Base-by-base conservation (phyloP, 148 eudicot genomes). In the Vaccinium vitisidaea region DNA sequence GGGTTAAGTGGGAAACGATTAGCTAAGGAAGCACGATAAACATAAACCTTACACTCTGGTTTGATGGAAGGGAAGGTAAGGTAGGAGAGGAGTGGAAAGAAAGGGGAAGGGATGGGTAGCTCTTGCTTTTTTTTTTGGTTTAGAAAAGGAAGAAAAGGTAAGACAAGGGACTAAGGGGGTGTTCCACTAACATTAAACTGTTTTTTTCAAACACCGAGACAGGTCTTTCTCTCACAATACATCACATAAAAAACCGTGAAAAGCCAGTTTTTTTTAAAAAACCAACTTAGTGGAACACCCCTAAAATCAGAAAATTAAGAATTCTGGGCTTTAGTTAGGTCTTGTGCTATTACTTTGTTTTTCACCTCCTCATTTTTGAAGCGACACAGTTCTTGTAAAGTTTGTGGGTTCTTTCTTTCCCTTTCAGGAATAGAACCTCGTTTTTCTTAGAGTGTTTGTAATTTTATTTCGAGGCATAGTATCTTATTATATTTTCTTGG, bases 401-500 rank as follows among this genome's bases (percentile, higher is more conserved):
- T 49, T 67, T 19, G 67, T 53, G 53, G 54, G 76, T 30, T 80
- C 8, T 55, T 10, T 79, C 54, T 36, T 15, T 23, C 81, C 79
- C n/a, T 70, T 69, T 30, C 25, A 43, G 30, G 54, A 39, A 48
- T 43, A 18, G 48, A 16, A 25, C 16, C 59, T 14, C 48, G 32
- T 52, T 43, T 58, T 27, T 49, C 49, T 14, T 30, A 14, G 43
- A 7, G n/a, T 65, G 13, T 27, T 25, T 75, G 46, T 59, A 21
- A 73, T 56, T 36, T 10, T 46, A 70, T 87, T 55, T 48, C 18
- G 10, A 76, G 39, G 10, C 63, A 6, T 81, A 77, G 43, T 77
- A 16, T 69, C 46, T 67, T 36, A 70, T 71, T 76, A 84, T 76
- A 48, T 32, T 39, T 73, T 21, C 56, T 14, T 86, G 77, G 53